A percentile compares a stretch with the other conserved stretches of the same genome.
Evolutionary conservation across 2,329 filamentous ascomycete species (phyloP).

Genomic region (Pyrenophora seminiperda): DNA sequence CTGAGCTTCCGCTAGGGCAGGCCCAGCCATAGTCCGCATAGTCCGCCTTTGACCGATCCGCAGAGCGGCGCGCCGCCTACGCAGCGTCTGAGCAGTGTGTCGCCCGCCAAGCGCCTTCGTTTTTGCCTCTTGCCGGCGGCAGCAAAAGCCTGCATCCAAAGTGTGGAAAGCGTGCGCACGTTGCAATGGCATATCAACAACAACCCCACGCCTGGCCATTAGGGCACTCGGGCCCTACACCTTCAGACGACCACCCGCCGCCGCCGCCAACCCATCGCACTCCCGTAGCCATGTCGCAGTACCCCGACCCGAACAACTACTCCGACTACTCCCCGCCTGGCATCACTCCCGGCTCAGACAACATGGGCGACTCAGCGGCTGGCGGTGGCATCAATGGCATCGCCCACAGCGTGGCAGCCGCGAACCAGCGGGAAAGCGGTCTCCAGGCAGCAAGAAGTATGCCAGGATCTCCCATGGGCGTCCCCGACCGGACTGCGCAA

Average conservation of each 20-base stretch:
- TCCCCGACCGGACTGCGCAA: constrained; percentile 29
- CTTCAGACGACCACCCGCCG: constrained; percentile 36
- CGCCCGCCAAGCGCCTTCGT: constrained; percentile 5
- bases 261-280: constrained; percentile 42
- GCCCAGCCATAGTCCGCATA: constrained; percentile 9
- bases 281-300: constrained; percentile 36
- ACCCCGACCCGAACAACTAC: constrained; percentile 41
- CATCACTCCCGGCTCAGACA: constrained; percentile 67
- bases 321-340: constrained; percentile 42
- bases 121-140: constrained; percentile 12
- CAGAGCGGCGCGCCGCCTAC: constrained; percentile 22
- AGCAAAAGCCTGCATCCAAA: constrained; percentile 4
- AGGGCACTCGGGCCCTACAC: constrained; percentile 26
- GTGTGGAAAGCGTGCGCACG: not conserved
- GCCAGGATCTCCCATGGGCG: constrained; percentile 28
- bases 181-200: constrained; percentile 30
- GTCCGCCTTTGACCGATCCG: constrained; percentile 12
- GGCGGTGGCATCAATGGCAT: constrained; percentile 71
- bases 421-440: constrained; percentile 64
- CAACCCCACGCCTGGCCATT: constrained; percentile 29
- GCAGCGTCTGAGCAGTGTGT: not conserved
- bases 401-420: constrained; percentile 66
- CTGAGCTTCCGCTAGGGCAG: constrained; percentile 3
- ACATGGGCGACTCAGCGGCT: constrained; percentile 65
- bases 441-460: constrained; percentile 63